phyloP scores from a whole-genome alignment of 306 rosid species.

The Mimosa bimucronata region DNA sequence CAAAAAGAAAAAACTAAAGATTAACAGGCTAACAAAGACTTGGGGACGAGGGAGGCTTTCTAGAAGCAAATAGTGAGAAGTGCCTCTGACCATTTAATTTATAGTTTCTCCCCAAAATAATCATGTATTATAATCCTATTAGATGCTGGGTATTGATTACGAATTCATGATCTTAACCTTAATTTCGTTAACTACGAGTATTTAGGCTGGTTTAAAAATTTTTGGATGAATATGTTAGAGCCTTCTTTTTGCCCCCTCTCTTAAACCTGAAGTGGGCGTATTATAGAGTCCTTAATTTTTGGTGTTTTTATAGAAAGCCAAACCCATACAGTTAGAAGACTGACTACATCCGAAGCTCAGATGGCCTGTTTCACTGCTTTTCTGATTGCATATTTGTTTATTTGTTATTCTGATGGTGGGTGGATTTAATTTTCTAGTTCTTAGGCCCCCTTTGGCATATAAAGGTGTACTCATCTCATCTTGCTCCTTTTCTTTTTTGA shows the following conservation, averaged over 20 bases:
- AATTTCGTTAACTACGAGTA: neutral
- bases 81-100: neutral
- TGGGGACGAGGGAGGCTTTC: neutral
- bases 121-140: neutral
- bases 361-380: neutral
- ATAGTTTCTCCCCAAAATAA: neutral
- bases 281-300: neutral
- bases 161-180: neutral
- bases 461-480: neutral
- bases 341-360: neutral
- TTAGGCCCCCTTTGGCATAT: neutral
- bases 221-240: neutral
- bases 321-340: neutral
- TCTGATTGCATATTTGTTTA: neutral
- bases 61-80: neutral
- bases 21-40: neutral
- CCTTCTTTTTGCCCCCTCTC: neutral
- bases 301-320: neutral
- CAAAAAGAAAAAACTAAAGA: neutral
- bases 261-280: constrained; percentile 7
- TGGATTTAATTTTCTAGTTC: neutral
- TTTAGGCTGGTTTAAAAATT: neutral
- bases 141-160: neutral
- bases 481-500: neutral
- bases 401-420: neutral